Evolutionary conservation across 1,139 yeast genomes (phyloP), one percentile per base, ranked within the genome.

Genomic region (Kluyveromyces sp.): DNA sequence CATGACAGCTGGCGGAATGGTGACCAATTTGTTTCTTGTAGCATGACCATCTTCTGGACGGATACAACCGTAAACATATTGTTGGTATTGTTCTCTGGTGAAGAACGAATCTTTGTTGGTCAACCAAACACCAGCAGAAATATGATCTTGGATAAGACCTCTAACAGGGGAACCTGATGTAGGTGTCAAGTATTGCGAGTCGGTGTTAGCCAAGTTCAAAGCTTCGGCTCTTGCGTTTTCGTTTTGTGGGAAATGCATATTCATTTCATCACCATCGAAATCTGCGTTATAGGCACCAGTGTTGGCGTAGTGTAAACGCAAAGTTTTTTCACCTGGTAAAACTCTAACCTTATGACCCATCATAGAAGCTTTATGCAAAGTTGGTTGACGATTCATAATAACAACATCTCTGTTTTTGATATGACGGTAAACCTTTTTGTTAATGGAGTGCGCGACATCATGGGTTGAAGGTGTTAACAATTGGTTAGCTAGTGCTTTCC

Each of bases 201-300:
- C 97, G 7, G 98, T 92, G 65, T 92, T 89, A 42, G 98, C 98
- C 64, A 94, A 77, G 65, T 88, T 79, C 61, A 88, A 74, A 3
- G 98, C 98, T 71, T 94, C 99, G 30, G 98, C 94, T 61, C 92
- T 83, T 10, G 98, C 98, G 59, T 88, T 88, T 71, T 92, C 97
- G 67, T 87, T 90, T 71, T 94, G 99, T 31, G 99, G 99, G 75
- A 94, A 92, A 71, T 94, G 99, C 97, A 94, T 85, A 66, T 94
- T 94, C 99, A 94, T 94, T 73, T 94, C 99, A 70, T 94, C 99
- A 73, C 99, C 99, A 72, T 94, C 99, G 62, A 94, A 94, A 78
- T 94, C 99, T 38, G 98, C 98, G 68, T 92, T 94, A 70, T 89
- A 89, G 45, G 98, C 97, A 72, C 97, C 97, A 42, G 98, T 94